Evolutionary conservation across 495 filamentous ascomycete species (phyloP).

Genomic region (Penicillium antarcticum): DNA sequence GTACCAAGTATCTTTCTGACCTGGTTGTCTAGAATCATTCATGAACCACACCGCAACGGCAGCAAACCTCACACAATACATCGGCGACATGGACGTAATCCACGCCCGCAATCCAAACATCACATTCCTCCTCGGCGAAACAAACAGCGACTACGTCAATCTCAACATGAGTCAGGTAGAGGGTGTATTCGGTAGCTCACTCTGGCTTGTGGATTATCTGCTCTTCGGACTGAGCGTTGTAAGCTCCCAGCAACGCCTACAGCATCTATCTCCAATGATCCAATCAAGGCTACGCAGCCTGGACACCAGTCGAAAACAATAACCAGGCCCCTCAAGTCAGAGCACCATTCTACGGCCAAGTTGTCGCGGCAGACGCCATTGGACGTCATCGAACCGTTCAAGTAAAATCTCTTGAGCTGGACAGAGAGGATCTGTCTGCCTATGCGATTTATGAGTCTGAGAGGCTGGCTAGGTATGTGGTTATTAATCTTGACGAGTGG

Average conservation of each 20-base stretch:
- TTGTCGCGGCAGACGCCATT: slow-evolving; percentile 14
- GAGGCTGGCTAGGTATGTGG: slow-evolving; percentile 10
- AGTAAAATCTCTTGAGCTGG: slow-evolving; percentile 7
- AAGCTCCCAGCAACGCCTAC: too few species aligned
- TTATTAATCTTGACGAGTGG: slow-evolving; percentile 17
- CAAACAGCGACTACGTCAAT: slow-evolving; percentile 18
- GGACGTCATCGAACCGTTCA: slow-evolving; percentile 7
- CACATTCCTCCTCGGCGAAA: slow-evolving; percentile 13
- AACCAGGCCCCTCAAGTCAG: slow-evolving; percentile 7
- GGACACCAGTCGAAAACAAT: slow-evolving; percentile 8
- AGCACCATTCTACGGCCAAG: slow-evolving; percentile 13
- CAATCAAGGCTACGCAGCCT: slow-evolving; percentile 15
- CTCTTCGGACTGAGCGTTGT: slow-evolving; percentile 14
- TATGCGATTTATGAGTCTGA: slow-evolving; percentile 13
- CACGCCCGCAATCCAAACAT: slow-evolving; percentile 4
- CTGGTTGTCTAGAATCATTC: slow-evolving; percentile 5
- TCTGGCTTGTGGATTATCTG: slow-evolving; percentile 14
- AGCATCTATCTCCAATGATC: too few species aligned
- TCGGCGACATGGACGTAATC: slow-evolving; percentile 6
- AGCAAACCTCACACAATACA: slow-evolving; percentile 13
- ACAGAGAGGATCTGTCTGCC: slow-evolving; percentile 6
- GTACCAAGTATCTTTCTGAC: neutral
- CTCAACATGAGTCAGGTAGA: slow-evolving; percentile 13
- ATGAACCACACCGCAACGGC: slow-evolving; percentile 15
- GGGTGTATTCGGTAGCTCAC: slow-evolving; percentile 17